Base-by-base conservation (phyloP, 768 basidiomycete species). In the Russula griseocarnosa region DNA sequence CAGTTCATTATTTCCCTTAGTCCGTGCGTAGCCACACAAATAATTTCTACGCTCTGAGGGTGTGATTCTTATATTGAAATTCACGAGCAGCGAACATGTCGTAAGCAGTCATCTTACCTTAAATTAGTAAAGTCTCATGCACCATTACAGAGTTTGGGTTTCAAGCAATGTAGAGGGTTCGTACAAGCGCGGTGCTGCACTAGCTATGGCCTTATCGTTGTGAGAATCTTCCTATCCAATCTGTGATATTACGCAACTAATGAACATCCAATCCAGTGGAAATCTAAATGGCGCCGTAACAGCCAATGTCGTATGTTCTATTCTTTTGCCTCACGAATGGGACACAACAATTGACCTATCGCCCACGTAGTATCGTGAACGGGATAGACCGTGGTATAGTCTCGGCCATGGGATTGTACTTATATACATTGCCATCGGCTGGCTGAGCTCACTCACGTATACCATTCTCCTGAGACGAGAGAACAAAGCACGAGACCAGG, bases 171-270 rank as follows among this genome's bases (percentile, higher is more conserved):
- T 55, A 36, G 53, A 55, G 9, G 53, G 53, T 22, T 55, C 36
- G 7, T 55, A 55, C 14, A 55, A 55, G 53, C 53, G 53, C 14
- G 36, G n/a, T 36, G 34, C 53, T 14, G 53, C 36, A 7, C 3
- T 55, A 4, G 53, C 13, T 14, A 24, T 55, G 34, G 53, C 53
- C 14, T 3, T 55, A 24, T 16, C 53, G 9, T 38, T 55, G 53
- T 34, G 6, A 38, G 49, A 28, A 22, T 8, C n/a, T 57, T 30
- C 24, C 32, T 22, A 49, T 7, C n/a, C n/a, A 32, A 53, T 34
- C 60, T 18, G 18, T 69, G 87, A 86, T 89, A 90, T 74, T 87
- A 86, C 10, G 77, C 9, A 84, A 9, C 71, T 73, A 85, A 87
- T 69, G 75, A 74, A 54, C 90, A 58, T 81, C 47, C 69, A 4